Evolutionary conservation across 1,139 yeast species (phyloP).

Genomic region (Geotrichum bryndzae): DNA sequence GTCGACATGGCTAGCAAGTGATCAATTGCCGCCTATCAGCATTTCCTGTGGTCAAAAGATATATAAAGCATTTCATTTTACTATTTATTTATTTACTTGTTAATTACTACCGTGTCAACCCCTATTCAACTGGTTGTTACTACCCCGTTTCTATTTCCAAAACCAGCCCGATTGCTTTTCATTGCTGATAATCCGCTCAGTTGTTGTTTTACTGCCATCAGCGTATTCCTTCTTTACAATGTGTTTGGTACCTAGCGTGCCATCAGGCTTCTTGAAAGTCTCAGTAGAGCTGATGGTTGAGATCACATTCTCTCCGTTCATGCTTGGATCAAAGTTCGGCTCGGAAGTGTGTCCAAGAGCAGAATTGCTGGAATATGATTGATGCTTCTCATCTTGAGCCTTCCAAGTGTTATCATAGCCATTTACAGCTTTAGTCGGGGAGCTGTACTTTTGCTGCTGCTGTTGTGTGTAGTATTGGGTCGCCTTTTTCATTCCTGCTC

Average conservation of each 20-base stretch:
- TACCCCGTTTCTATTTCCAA: constrained; percentile 24
- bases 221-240: constrained; percentile 50
- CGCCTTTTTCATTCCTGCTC: constrained; percentile 10
- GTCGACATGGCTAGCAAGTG: constrained; percentile 9
- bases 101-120: background rate
- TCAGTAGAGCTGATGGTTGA: constrained; percentile 1
- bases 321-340: background rate
- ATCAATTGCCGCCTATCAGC: background rate
- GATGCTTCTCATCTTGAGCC: background rate
- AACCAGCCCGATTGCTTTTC: constrained; percentile 28
- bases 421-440: background rate
- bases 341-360: background rate
- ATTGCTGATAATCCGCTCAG: constrained; percentile 28
- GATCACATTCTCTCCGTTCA: background rate
- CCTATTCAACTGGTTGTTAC: background rate
- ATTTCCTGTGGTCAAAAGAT: background rate
- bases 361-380: background rate
- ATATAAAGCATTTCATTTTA: background rate
- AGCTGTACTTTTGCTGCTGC: background rate
- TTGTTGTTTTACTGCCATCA: constrained; percentile 53
- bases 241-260: constrained; percentile 50
- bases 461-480: constrained; percentile 1
- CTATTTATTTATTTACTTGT: background rate
- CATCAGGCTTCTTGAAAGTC: constrained; percentile 34
- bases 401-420: background rate